Base-by-base conservation (phyloP, 1,284 basidiomycete species). In the Gomphus bonarii region DNA sequence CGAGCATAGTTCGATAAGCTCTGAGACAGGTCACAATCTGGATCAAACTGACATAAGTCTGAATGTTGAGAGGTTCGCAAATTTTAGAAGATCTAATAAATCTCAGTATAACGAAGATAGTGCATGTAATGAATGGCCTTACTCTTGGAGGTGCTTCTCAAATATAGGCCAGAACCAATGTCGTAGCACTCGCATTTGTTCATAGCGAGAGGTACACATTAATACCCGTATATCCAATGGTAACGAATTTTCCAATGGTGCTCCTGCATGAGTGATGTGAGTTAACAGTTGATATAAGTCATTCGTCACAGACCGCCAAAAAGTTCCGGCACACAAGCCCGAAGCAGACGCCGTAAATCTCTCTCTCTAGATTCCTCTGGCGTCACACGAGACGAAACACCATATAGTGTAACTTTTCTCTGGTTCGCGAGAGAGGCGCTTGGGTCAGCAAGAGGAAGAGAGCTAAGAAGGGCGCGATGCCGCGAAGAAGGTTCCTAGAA, bases 161-260 rank as follows among this genome's bases (percentile, higher is more conserved):
- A 87, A 71, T 20, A 81, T 70, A 4, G 86, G 86, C 22, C 86
- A 65, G 31, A 90, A 72, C 88, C 88, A 90, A 47, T 79, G 75
- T 58, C 73, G 75, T 57, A 88, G 76, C 2, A 77, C 77, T 60
- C 82, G 73, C 25, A 85, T 78, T 69, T 88, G 85, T 61, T 88
- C 84, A 60, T 80, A 89, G 14, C 84, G 77, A 28, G 82, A 74
- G 3, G 84, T 79, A 7, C 67, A 69, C 25, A 81, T 64, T 28
- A 85, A 62, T 6, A 58, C 36, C 18, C 54, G 31, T 16, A 58
- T 54, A 53, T 61, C 40, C 18, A 57, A 33, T 18, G 61, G 56
- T 36, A 62, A 40, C 1, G 52, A 61, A 49, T 35, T 48, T 25
- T 43, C 55, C 25, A 42, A 46, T 25, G 46, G 49, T 42, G 43